Base-by-base conservation (phyloP, 176 grass and related monocot species). In the Ensete glaucum region DNA sequence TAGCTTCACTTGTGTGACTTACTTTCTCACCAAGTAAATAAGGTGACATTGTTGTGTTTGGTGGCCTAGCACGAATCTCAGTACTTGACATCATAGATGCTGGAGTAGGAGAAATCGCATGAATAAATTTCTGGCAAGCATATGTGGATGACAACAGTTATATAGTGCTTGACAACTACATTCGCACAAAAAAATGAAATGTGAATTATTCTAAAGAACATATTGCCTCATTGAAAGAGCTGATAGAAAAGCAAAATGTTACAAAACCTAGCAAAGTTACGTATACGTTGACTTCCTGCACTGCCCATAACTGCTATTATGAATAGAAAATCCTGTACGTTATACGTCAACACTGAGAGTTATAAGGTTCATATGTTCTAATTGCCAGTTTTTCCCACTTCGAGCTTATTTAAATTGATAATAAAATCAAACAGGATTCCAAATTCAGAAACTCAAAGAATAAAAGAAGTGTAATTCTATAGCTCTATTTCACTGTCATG, bases 61-160 rank as follows among this genome's bases (percentile, higher is more conserved):
- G 85, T 77, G 94, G 88, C 60, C 78, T 85, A 17, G 85, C 77
- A 52, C 82, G 52, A 77, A 98, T 89, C 69, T 98, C 94, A 82
- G 86, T 53, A 78, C 29, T 71, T 52, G 88, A 91, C 94, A 98
- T 98, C 62, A 60, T 27, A 71, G 94, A 91, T 85, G 90, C 94
- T 78, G 94, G 94, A 80, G 84, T 93, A 85, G 94, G 94, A 91
- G 88, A 89, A 91, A 98, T 93, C 54, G 88, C 94, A 88, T 98
- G 94, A 87, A 93, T 93, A 93, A 91, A 98, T 83, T 85, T 98
- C 88, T 98, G 86, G 69, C 24, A 68, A 48, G 8, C 22, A 54
- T 16, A 55, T 54, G 52, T 48, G 7, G 56, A 69, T 55, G 54
- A 12, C 9, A 56, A 29, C 8, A n/a, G 64, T 58, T 52, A 55